phyloP scores from a whole-genome alignment of 148 eudicot species.

The Talinum fruticosum region DNA sequence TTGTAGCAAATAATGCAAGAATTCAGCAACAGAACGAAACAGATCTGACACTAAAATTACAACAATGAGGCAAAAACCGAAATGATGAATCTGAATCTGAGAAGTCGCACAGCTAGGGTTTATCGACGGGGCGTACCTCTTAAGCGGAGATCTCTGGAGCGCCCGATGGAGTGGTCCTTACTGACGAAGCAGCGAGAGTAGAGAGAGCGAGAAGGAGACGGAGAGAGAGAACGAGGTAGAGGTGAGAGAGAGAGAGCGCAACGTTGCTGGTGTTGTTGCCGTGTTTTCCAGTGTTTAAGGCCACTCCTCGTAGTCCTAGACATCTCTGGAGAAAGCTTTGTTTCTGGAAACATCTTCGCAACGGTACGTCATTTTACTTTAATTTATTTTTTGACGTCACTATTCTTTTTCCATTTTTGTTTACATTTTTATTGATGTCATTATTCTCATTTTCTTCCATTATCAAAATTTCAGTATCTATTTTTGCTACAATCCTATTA shows the following conservation, averaged over 20 bases:
- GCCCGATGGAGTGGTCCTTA: background rate
- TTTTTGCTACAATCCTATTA: too few species aligned
- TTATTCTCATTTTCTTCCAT: too few species aligned
- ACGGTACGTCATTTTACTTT: background rate
- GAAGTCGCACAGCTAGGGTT: constrained; percentile 16
- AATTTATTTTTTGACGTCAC: background rate
- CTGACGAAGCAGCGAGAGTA: constrained; percentile 21
- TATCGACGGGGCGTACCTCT: background rate
- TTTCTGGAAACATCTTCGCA: constrained; percentile 19
- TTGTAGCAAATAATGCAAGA: background rate
- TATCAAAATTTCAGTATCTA: background rate
- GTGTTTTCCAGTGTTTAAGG: background rate
- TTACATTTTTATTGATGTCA: too few species aligned
- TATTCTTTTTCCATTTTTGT: background rate
- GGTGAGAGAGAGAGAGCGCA: background rate
- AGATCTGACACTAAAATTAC: background rate
- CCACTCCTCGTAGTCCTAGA: background rate
- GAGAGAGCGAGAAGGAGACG: background rate
- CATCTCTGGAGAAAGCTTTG: background rate
- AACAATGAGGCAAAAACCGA: background rate
- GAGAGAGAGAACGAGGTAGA: background rate
- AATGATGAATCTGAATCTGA: constrained; percentile 12
- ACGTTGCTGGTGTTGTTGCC: constrained; percentile 4
- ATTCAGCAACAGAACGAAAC: background rate
- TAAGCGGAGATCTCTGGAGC: constrained; percentile 10